These are phyloP conservation scores for Phytopythium litorale DNA, from an alignment of 352 stramenopile genomes.

Conservation along the genomic window DNA sequence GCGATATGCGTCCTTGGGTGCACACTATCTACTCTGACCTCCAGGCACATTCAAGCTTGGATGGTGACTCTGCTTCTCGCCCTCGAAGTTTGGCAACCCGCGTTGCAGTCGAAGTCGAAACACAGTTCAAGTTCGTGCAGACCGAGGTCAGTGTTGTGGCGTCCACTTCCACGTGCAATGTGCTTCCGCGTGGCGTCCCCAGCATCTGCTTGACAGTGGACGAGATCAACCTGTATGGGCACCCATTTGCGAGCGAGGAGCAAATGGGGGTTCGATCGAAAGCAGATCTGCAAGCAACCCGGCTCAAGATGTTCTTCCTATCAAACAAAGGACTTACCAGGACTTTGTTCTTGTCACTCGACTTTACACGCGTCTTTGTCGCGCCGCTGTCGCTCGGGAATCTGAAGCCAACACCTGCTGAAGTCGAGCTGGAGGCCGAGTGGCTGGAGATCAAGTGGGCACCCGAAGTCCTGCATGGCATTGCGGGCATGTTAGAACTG, in stretches of 20 bases:
- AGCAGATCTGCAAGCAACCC: slow-evolving; percentile 55
- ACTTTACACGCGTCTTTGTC: slow-evolving; percentile 65
- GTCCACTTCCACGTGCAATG: slow-evolving; percentile 28
- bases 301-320: slow-evolving; percentile 45
- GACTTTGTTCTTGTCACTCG: slow-evolving; percentile 51
- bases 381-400: slow-evolving; percentile 37
- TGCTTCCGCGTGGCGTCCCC: slow-evolving; percentile 48
- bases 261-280: slow-evolving; percentile 58
- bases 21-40: background rate
- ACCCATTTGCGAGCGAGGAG: slow-evolving; percentile 50
- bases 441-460: slow-evolving; percentile 75
- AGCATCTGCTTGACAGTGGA: slow-evolving; percentile 38
- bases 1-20: slow-evolving; percentile 16
- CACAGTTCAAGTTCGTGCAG: slow-evolving; percentile 59
- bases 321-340: slow-evolving; percentile 15
- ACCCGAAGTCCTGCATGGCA: slow-evolving; percentile 50
- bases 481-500: slow-evolving; percentile 60
- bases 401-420: slow-evolving; percentile 24
- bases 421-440: slow-evolving; percentile 75
- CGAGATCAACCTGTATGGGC: slow-evolving; percentile 49
- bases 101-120: slow-evolving; percentile 38
- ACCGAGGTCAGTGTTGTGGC: slow-evolving; percentile 31
- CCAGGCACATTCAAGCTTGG: background rate
- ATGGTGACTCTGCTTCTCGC: background rate
- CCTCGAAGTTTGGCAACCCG: slow-evolving; percentile 1